Percentiles rank a stretch among this genome's conserved stretches.
Conservation (phyloP, 2,329 filamentous ascomycete genomes). For the Fusarium sp. region DNA sequence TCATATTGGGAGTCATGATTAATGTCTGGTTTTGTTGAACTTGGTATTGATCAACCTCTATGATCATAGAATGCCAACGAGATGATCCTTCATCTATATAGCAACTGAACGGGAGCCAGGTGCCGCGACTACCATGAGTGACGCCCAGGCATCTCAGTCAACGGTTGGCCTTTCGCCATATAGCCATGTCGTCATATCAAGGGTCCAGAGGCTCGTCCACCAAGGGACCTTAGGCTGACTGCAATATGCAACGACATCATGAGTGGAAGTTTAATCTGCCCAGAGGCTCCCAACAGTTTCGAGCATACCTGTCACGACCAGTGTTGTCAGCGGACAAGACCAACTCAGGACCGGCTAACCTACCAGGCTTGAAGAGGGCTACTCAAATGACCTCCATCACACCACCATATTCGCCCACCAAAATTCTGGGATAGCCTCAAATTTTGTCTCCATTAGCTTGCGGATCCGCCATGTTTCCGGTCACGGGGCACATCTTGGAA, state of each 20-base stretch:
- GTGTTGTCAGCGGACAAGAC: not conserved
- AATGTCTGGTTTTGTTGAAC: not conserved
- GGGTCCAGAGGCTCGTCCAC: not conserved
- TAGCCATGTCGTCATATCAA: constrained; percentile 8
- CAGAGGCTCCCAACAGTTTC: not conserved
- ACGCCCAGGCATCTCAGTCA: not conserved
- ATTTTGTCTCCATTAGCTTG: not conserved
- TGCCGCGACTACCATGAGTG: too few relatives aligned
- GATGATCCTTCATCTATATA: constrained; percentile 20
- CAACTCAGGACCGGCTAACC: not conserved
- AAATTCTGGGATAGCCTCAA: not conserved
- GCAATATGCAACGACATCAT: not conserved
- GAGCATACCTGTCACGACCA: not conserved
- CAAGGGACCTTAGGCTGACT: not conserved
- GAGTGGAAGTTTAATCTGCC: not conserved
- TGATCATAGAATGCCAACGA: not conserved
- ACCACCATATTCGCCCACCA: not conserved
- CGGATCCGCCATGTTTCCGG: constrained; percentile 2
- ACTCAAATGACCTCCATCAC: not conserved
- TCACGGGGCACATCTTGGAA: not conserved
- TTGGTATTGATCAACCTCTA: constrained; percentile 16
- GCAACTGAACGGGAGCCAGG: not conserved
- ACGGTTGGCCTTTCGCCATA: not conserved
- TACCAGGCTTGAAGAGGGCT: not conserved
- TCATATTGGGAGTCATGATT: constrained; percentile 18